Evolutionary conservation across 805 yeast genomes (phyloP).

Genomic region (Lipomyces mesembrius): DNA sequence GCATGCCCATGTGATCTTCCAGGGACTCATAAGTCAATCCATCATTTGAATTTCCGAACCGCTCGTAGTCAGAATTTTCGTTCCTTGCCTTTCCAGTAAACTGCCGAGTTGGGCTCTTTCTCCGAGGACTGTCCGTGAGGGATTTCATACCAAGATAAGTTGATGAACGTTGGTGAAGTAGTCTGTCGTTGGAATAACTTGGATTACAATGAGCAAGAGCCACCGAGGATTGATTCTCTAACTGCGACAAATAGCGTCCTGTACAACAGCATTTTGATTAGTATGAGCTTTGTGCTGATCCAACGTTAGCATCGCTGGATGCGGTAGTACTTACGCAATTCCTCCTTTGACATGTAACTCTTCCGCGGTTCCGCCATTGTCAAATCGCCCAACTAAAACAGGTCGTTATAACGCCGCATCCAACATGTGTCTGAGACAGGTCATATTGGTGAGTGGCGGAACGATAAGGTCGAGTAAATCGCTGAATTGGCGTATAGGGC

Average conservation of each 20-base stretch:
- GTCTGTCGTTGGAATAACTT: background rate
- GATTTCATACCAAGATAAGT: slow-evolving; percentile 2
- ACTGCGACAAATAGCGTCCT: slow-evolving; percentile 25
- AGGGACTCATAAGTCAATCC: slow-evolving; percentile 1
- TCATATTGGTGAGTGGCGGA: background rate
- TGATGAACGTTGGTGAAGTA: background rate
- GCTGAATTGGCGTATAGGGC: background rate
- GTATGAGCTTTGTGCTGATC: background rate
- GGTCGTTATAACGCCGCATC: background rate
- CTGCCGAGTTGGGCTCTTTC: slow-evolving; percentile 5
- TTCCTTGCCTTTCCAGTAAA: slow-evolving; percentile 16
- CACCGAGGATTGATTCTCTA: slow-evolving; percentile 22
- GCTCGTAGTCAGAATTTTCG: slow-evolving; percentile 3
- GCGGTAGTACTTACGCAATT: slow-evolving; percentile 19
- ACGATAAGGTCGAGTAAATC: background rate
- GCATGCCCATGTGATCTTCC: background rate
- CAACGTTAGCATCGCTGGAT: background rate
- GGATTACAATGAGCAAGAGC: slow-evolving; percentile 4
- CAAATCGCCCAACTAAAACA: background rate
- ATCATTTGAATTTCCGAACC: background rate
- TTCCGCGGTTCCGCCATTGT: slow-evolving; percentile 17
- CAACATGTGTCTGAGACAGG: background rate
- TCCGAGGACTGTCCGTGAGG: background rate
- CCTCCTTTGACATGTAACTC: slow-evolving; percentile 30
- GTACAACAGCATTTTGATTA: background rate